Conservation (phyloP, 129 eudicot genomes). For the Flaveria ramosissima region DNA sequence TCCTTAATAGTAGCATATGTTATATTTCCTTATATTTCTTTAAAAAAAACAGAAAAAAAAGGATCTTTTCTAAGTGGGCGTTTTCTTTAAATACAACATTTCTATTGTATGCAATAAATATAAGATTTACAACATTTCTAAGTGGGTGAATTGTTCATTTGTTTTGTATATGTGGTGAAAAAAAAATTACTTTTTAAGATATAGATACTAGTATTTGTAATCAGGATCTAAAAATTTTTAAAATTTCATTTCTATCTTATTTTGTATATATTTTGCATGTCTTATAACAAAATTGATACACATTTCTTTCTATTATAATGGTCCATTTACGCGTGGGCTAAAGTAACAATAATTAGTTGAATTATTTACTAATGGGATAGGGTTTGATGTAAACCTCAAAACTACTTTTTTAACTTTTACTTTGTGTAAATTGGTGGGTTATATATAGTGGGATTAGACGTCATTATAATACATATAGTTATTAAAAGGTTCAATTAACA, state of each 20-base stretch:
- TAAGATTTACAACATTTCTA: no score
- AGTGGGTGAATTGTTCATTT: no score
- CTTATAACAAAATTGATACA: not conserved
- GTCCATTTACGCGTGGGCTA: not conserved
- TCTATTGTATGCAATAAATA: no score
- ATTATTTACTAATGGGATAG: slow-evolving; percentile 20
- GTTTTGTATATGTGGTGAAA: no score
- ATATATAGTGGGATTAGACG: slow-evolving; percentile 30
- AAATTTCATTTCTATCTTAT: not conserved
- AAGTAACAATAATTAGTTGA: slow-evolving; percentile 9
- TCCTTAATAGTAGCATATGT: no score
- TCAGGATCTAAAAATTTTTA: not conserved
- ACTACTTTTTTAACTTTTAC: slow-evolving; percentile 26
- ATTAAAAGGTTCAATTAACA: no score
- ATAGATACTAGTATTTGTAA: not conserved
- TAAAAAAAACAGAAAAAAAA: no score
- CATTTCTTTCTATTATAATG: not conserved
- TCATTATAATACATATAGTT: not conserved
- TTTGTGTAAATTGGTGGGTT: slow-evolving; percentile 35
- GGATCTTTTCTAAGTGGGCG: no score
- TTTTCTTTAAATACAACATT: no score
- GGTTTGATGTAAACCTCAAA: slow-evolving; percentile 28
- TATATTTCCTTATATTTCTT: no score
- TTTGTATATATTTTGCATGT: not conserved
- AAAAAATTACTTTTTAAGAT: no score